Conservation (phyloP, 768 basidiomycete species). For the Suillus tomentosus region DNA sequence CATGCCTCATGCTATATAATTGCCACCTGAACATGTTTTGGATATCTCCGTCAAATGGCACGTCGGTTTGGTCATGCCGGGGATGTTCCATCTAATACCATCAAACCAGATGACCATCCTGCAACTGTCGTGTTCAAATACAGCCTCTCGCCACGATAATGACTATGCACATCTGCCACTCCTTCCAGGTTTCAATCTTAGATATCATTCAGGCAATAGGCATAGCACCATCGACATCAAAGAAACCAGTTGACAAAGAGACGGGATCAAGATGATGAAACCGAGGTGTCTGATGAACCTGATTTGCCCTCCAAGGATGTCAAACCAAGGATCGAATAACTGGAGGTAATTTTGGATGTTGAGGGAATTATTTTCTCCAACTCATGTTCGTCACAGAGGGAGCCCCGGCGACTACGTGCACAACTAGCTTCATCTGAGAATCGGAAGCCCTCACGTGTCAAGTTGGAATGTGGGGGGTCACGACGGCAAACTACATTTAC, state of each 20-base stretch:
- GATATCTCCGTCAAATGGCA: background rate
- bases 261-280: background rate
- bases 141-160: slow-evolving; percentile 12
- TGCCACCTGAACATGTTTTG: slow-evolving; percentile 16
- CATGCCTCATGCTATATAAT: background rate
- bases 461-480: slow-evolving; percentile 12
- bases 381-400: slow-evolving; percentile 8
- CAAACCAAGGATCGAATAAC: background rate
- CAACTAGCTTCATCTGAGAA: slow-evolving; percentile 12
- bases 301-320: background rate
- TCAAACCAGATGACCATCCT: slow-evolving; percentile 11
- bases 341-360: background rate
- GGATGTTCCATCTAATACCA: background rate
- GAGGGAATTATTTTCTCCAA: background rate
- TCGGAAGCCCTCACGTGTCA: slow-evolving; percentile 18
- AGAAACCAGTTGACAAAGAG: slow-evolving; percentile 8
- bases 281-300: background rate
- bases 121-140: slow-evolving; percentile 19
- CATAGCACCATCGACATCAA: slow-evolving; percentile 11
- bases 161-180: background rate
- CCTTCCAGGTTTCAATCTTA: slow-evolving; percentile 7
- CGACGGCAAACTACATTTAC: background rate
- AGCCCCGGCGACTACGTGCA: slow-evolving; percentile 20
- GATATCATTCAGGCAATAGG: slow-evolving; percentile 22
- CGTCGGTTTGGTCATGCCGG: background rate